phyloP scores from a whole-genome alignment of 2,329 filamentous ascomycete species.

The Penicillium brevicompactum region DNA sequence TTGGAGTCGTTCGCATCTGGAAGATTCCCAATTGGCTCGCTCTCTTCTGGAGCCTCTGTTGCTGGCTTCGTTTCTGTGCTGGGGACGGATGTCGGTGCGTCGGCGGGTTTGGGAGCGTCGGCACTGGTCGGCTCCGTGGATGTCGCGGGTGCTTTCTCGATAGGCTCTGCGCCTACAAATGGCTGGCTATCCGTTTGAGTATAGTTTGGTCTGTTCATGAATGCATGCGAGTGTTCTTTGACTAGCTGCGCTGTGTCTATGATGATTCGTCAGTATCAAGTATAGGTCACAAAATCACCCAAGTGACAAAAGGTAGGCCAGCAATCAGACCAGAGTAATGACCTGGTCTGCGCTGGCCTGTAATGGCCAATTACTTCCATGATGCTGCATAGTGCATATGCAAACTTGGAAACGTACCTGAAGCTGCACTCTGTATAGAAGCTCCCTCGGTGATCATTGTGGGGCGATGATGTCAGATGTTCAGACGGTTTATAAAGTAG shows the following conservation, averaged over 20 bases:
- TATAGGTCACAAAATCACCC: background rate
- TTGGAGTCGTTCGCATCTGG: slow-evolving; percentile 12
- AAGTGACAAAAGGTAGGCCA: background rate
- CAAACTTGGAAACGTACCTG: slow-evolving; percentile 26
- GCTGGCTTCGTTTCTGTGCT: slow-evolving; percentile 11
- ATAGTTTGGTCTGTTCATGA: slow-evolving; percentile 16
- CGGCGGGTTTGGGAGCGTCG: background rate
- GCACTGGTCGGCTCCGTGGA: background rate
- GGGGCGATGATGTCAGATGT: slow-evolving; percentile 25
- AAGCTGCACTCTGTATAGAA: slow-evolving; percentile 11
- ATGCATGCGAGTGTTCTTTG: slow-evolving; percentile 16
- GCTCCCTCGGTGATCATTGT: slow-evolving; percentile 31
- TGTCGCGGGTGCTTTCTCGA: slow-evolving; percentile 6
- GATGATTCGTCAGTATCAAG: slow-evolving; percentile 24
- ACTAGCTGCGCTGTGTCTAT: slow-evolving; percentile 11
- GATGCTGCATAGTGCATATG: background rate
- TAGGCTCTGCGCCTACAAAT: background rate
- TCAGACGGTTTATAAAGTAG: background rate
- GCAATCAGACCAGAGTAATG: background rate
- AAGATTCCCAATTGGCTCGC: slow-evolving; percentile 2
- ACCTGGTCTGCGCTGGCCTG: background rate
- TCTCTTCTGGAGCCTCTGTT: slow-evolving; percentile 4
- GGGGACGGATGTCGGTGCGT: slow-evolving; percentile 5
- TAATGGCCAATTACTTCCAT: slow-evolving; percentile 5
- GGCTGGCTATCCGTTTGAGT: slow-evolving; percentile 16